Percentiles rank a stretch among this genome's conserved stretches.
These are phyloP conservation scores for Geopyxis carbonaria DNA, from an alignment of 495 filamentous ascomycete species.

Conservation along the genomic window DNA sequence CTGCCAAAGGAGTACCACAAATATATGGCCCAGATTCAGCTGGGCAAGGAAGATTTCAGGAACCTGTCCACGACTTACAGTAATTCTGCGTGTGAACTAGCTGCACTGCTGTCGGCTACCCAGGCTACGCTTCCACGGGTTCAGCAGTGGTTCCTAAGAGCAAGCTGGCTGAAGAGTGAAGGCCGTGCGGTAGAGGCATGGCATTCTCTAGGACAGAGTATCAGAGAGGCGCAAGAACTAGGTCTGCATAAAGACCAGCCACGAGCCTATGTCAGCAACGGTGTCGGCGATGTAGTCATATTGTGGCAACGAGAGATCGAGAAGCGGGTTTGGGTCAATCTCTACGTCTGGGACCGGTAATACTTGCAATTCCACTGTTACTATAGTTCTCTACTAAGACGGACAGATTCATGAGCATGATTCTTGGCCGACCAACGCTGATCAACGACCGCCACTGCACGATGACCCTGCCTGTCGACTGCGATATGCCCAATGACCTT, in stretches of 20 bases:
- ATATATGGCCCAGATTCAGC: conserved; percentile 35
- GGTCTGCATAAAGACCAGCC: conserved; percentile 37
- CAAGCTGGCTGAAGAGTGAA: conserved; percentile 27
- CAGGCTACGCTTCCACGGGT: conserved; percentile 38
- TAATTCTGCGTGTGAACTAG: conserved; percentile 36
- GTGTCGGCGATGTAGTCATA: conserved; percentile 24
- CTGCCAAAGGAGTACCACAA: conserved; percentile 33
- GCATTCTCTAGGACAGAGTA: conserved; percentile 41
- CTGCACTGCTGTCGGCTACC: conserved; percentile 37
- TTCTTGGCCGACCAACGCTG: conserved; percentile 41
- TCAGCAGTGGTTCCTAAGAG: conserved; percentile 37
- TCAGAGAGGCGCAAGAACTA: conserved; percentile 47
- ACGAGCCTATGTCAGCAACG: conserved; percentile 1
- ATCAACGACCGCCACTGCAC: conserved; percentile 31
- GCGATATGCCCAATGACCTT: conserved; percentile 26
- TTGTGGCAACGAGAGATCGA: conserved; percentile 38
- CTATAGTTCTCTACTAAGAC: conserved; percentile 6
- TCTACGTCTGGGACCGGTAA: conserved; percentile 42
- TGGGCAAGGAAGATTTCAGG: conserved; percentile 42
- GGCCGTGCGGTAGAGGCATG: conserved; percentile 31
- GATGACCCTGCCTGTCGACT: conserved; percentile 27
- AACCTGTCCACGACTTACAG: conserved; percentile 42
- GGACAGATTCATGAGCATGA: conserved; percentile 32
- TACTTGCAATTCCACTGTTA: conserved; percentile 1
- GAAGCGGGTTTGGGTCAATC: conserved; percentile 38